Conservation (phyloP, 1,284 basidiomycete genomes). For the Leucoagaricus sp. region DNA sequence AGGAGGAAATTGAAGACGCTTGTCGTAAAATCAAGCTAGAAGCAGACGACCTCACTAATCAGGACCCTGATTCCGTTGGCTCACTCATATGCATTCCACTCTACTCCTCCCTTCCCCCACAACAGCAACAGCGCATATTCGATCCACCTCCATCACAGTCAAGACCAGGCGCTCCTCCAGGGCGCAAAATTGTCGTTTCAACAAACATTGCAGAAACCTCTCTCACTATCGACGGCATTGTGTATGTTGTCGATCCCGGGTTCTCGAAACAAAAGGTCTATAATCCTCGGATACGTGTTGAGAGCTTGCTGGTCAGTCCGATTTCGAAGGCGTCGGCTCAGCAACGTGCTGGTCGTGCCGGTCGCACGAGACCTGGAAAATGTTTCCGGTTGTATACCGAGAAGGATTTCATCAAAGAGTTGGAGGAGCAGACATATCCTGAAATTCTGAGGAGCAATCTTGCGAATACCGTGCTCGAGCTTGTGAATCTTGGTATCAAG, state of each 20-base stretch:
- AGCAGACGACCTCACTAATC: slow-evolving; percentile 76
- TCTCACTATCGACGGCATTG: slow-evolving; percentile 97
- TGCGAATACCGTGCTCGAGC: slow-evolving; percentile 91
- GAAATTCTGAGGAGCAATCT: slow-evolving; percentile 94
- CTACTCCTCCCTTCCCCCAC: slow-evolving; percentile 91
- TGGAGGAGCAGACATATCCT: slow-evolving; percentile 96
- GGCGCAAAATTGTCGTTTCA: slow-evolving; percentile 92
- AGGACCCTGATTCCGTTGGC: slow-evolving; percentile 78
- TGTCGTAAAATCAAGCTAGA: slow-evolving; percentile 93
- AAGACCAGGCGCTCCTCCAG: slow-evolving; percentile 72
- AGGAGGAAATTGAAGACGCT: slow-evolving; percentile 98
- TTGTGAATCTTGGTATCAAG: slow-evolving; percentile 92
- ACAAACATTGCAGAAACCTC: slow-evolving; percentile 99
- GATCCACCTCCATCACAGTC: slow-evolving; percentile 77
- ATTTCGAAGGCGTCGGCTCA: slow-evolving; percentile 97
- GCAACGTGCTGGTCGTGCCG: slow-evolving; percentile 95
- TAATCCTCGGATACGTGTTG: slow-evolving; percentile 95
- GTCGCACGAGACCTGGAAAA: slow-evolving; percentile 94
- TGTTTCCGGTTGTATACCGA: slow-evolving; percentile 98
- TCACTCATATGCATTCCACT: slow-evolving; percentile 89
- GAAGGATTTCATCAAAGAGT: slow-evolving; percentile 93
- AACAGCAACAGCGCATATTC: slow-evolving; percentile 96
- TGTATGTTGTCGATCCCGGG: slow-evolving; percentile 98
- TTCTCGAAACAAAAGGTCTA: slow-evolving; percentile 98
- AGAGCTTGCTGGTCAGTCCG: slow-evolving; percentile 91